These are phyloP conservation scores for Pinus tabuliformis DNA, from an alignment of 75 land plant species.

Conservation along the genomic window DNA sequence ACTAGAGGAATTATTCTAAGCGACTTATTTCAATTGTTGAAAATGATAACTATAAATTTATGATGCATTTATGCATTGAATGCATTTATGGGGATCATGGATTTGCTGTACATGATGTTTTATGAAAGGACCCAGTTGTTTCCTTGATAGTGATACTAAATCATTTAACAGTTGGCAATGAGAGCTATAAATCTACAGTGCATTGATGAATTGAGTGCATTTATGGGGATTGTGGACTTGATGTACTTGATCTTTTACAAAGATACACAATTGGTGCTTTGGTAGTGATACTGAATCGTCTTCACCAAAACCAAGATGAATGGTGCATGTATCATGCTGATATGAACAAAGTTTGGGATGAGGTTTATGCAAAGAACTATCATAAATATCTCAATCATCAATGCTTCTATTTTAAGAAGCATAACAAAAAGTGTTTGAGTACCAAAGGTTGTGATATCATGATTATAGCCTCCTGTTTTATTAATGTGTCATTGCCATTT, in stretches of 20 bases:
- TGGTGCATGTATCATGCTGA: constrained; percentile 44
- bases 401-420: too few relatives aligned
- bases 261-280: too few relatives aligned
- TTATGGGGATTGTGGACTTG: constrained; percentile 55
- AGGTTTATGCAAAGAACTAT: too few relatives aligned
- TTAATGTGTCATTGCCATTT: too few relatives aligned
- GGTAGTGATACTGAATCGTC: too few relatives aligned
- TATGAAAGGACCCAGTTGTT: constrained; percentile 58
- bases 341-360: too few relatives aligned
- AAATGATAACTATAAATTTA: constrained; percentile 53
- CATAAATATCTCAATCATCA: too few relatives aligned
- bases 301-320: constrained; percentile 59
- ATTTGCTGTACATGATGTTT: constrained; percentile 61
- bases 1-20: neutral
- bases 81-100: constrained; percentile 93
- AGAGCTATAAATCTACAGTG: constrained; percentile 81
- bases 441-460: neutral
- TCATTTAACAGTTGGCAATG: constrained; percentile 66
- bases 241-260: constrained; percentile 53
- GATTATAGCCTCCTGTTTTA: neutral
- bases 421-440: too few relatives aligned
- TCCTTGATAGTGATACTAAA: constrained; percentile 70
- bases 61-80: constrained; percentile 59
- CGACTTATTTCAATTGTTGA: neutral
- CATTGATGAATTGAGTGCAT: constrained; percentile 35